These are phyloP conservation scores for Crithidia bombi DNA, from an alignment of 208 protist genomes.

Conservation along the genomic window DNA sequence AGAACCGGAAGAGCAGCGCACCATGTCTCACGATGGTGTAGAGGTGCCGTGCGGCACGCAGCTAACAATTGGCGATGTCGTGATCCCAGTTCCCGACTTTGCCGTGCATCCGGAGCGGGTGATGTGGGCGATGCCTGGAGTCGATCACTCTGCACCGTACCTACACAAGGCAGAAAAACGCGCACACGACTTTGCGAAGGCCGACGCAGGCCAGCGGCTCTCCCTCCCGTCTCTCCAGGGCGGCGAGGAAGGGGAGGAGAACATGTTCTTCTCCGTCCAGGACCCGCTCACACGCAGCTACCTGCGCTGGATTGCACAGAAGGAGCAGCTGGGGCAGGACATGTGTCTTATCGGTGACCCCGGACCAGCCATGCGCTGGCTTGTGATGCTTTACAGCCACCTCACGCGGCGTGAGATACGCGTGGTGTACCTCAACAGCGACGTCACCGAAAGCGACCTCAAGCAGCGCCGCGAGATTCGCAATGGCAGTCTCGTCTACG, in stretches of 20 bases:
- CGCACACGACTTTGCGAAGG: neutral
- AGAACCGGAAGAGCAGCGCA: neutral
- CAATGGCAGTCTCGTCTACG: slow-evolving; percentile 87
- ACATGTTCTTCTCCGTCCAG: slow-evolving; percentile 65
- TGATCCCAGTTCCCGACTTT: slow-evolving; percentile 60
- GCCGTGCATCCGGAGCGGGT: slow-evolving; percentile 71
- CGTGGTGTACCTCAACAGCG: slow-evolving; percentile 89
- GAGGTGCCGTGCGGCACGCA: slow-evolving; percentile 42
- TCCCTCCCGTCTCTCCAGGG: slow-evolving; percentile 21
- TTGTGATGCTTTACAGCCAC: slow-evolving; percentile 82
- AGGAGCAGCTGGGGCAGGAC: slow-evolving; percentile 93
- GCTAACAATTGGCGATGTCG: slow-evolving; percentile 82
- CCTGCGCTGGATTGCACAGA: slow-evolving; percentile 93
- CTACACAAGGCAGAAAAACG: slow-evolving; percentile 19
- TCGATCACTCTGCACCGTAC: slow-evolving; percentile 31
- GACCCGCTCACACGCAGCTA: slow-evolving; percentile 65
- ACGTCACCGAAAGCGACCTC: slow-evolving; percentile 96
- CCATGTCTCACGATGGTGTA: slow-evolving; percentile 21
- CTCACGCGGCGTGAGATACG: slow-evolving; percentile 85
- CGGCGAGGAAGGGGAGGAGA: slow-evolving; percentile 28
- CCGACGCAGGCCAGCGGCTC: neutral
- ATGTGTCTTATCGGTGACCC: slow-evolving; percentile 95
- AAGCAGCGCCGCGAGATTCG: slow-evolving; percentile 94
- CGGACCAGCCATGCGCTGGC: slow-evolving; percentile 82
- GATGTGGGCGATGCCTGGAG: slow-evolving; percentile 50